Conservation (phyloP, 257 asterid species). For the Nicotiana paniculata region DNA sequence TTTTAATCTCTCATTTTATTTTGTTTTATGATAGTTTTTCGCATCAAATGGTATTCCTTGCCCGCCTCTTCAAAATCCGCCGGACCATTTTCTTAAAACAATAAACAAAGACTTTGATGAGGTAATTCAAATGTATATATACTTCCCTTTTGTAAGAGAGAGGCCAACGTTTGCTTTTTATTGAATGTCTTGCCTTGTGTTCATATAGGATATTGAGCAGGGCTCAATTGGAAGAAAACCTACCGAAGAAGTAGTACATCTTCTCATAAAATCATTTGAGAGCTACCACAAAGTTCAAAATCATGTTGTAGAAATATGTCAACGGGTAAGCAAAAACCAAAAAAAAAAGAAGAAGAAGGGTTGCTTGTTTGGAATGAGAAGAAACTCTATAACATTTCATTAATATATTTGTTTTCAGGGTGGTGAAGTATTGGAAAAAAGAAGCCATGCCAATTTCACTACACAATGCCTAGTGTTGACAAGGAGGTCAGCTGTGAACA, state of each 20-base stretch:
- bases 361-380: not conserved
- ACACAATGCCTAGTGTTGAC: conserved; percentile 20
- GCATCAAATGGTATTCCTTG: not conserved
- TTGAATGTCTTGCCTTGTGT: no score
- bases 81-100: no score
- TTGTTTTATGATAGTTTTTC: conserved; percentile 14
- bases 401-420: not conserved
- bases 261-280: conserved; percentile 3
- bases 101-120: no score
- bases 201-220: conserved; percentile 13
- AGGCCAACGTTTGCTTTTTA: no score
- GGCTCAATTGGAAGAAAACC: not conserved
- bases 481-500: conserved; percentile 20
- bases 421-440: conserved; percentile 9
- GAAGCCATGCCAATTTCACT: conserved; percentile 10
- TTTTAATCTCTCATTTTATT: not conserved
- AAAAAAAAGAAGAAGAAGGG: not conserved
- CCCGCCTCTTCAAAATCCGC: no score
- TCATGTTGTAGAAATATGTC: conserved; percentile 13
- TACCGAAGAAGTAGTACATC: conserved; percentile 11
- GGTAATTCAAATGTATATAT: not conserved
- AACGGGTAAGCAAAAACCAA: not conserved
- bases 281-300: not conserved
- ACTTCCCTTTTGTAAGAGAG: no score
- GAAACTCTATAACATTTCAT: not conserved